Evolutionary conservation across 805 yeast genomes (phyloP).

Genomic region (Teunomyces stri): DNA sequence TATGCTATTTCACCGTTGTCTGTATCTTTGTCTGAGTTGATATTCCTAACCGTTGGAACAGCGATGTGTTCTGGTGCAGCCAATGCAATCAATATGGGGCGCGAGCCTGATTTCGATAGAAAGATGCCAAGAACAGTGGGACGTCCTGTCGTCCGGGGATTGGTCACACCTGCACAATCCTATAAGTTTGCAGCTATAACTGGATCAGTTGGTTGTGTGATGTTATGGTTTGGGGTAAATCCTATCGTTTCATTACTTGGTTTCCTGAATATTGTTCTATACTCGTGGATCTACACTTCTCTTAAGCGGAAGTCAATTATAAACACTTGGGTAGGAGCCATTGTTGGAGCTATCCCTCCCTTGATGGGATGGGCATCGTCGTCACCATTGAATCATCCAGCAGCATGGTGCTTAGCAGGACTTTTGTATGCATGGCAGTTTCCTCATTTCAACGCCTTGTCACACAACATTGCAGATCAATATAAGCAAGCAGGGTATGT

Average conservation of each 20-base stretch:
- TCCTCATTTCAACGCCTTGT: constrained; percentile 92
- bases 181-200: constrained; percentile 72
- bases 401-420: constrained; percentile 92
- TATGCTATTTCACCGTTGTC: constrained; percentile 88
- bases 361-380: constrained; percentile 98
- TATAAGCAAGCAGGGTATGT: constrained; percentile 92
- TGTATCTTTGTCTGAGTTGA: constrained; percentile 66
- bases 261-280: constrained; percentile 70
- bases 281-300: constrained; percentile 90
- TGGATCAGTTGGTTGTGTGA: constrained; percentile 68
- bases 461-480: constrained; percentile 84
- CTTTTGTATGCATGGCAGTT: constrained; percentile 96
- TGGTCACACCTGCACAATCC: constrained; percentile 73
- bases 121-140: constrained; percentile 84
- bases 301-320: constrained; percentile 79
- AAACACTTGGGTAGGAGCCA: constrained; percentile 98
- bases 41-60: constrained; percentile 80
- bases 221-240: constrained; percentile 79
- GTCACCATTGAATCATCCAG: constrained; percentile 75
- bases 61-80: constrained; percentile 90
- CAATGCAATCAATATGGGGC: constrained; percentile 94
- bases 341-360: constrained; percentile 99
- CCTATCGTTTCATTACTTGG: constrained; percentile 84
- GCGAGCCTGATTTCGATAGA: constrained; percentile 88
- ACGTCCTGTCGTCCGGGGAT: constrained; percentile 87